A percentile compares a stretch with the other conserved stretches of the same genome.
Conservation (phyloP, 148 eudicot genomes). For the Fagopyrum tataricum region DNA sequence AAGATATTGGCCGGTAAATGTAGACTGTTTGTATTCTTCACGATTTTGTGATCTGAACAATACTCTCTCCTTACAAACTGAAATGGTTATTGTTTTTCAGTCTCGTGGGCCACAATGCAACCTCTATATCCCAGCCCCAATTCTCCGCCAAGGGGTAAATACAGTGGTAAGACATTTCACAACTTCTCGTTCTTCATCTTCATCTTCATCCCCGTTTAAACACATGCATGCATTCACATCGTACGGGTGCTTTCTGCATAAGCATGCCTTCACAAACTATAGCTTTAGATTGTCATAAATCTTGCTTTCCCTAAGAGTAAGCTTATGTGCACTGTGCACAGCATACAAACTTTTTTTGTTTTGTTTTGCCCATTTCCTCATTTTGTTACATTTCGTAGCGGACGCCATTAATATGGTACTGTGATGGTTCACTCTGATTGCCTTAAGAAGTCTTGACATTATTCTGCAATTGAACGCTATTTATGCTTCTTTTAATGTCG, state of each 20-base stretch:
- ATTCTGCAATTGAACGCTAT: neutral
- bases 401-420: neutral
- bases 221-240: neutral
- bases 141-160: slow-evolving; percentile 61
- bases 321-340: no score
- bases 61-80: neutral
- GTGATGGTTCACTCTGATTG: neutral
- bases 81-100: slow-evolving; percentile 32
- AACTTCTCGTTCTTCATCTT: neutral
- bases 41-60: neutral
- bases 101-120: slow-evolving; percentile 77
- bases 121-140: slow-evolving; percentile 88
- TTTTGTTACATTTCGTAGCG: neutral
- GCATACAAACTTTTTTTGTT: neutral
- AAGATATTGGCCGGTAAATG: slow-evolving; percentile 82
- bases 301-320: no score
- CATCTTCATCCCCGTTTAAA: neutral
- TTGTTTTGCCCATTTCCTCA: neutral
- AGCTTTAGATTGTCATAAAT: neutral
- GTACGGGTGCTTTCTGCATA: neutral
- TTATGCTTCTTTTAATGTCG: neutral
- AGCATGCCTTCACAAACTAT: neutral
- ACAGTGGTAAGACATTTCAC: slow-evolving; percentile 42
- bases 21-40: neutral
- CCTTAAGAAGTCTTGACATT: neutral